These are phyloP conservation scores for Pseudogymnoascus sp. DNA, from an alignment of 2,329 filamentous ascomycete species.

Conservation along the genomic window DNA sequence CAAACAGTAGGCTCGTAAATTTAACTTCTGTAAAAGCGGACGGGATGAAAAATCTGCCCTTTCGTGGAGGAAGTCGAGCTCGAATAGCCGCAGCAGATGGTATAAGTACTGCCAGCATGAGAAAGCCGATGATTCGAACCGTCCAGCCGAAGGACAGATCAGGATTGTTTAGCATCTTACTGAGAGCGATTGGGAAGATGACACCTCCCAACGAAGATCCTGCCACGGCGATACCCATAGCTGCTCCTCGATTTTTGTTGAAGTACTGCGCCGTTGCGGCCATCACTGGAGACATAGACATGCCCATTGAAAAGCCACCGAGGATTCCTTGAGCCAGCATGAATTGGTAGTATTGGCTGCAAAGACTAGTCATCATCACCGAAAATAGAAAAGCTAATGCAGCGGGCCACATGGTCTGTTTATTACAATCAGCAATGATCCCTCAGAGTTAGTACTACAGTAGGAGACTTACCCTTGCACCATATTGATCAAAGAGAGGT, in stretches of 20 bases:
- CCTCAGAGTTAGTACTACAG: no score
- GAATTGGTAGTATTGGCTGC: conserved; percentile 30
- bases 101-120: no score
- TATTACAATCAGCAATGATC: no score
- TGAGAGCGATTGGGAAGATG: conserved; percentile 53
- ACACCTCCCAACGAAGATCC: conserved; percentile 46
- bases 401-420: conserved; percentile 17
- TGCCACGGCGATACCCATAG: conserved; percentile 40
- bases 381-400: conserved; percentile 19
- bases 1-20: no score
- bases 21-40: no score
- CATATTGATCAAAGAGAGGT: no score
- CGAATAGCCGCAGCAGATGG: no score
- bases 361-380: conserved; percentile 32
- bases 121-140: conserved; percentile 22
- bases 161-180: conserved; percentile 37
- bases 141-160: conserved; percentile 28
- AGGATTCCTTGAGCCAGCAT: conserved; percentile 29
- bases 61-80: no score
- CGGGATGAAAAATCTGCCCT: no score
- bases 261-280: conserved; percentile 41
- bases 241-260: conserved; percentile 39
- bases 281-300: conserved; percentile 34
- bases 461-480: no score
- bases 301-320: conserved; percentile 28